Evolutionary conservation across 225 moss, liverwort and hornwort genomes (phyloP).

Genomic region (Antitrichia curtipendula): DNA sequence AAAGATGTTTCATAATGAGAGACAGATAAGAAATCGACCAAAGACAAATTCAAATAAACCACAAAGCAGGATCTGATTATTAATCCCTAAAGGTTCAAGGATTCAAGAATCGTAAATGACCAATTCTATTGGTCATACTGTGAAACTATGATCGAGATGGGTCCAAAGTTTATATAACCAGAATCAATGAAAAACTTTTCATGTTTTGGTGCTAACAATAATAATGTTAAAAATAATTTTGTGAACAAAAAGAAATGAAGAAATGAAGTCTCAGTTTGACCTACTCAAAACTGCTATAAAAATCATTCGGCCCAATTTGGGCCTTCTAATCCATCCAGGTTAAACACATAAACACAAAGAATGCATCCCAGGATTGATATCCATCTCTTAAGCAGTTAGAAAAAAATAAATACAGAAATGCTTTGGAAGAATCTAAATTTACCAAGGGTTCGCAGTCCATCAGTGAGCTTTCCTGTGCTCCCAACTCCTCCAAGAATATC

Average conservation of each 20-base stretch:
- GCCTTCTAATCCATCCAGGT: background rate
- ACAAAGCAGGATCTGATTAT: background rate
- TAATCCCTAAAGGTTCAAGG: background rate
- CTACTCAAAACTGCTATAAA: background rate
- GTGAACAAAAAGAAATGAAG: background rate
- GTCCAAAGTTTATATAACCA: background rate
- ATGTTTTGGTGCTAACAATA: background rate
- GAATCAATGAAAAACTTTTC: background rate
- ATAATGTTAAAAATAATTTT: background rate
- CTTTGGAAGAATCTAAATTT: background rate
- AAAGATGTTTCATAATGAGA: background rate
- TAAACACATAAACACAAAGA: background rate
- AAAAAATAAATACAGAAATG: background rate
- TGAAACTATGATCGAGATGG: background rate
- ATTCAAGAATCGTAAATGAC: background rate
- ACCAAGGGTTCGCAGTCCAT: conserved; percentile 60
- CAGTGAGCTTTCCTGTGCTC: conserved; percentile 50
- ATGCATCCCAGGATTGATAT: background rate
- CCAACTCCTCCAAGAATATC: conserved; percentile 58
- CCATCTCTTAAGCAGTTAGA: background rate
- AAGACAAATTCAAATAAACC: background rate
- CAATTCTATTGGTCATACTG: background rate
- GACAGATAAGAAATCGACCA: background rate
- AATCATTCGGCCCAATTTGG: background rate
- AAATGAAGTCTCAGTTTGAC: background rate